Conservation (phyloP, 805 yeast genomes). For the Candida vaughaniae region DNA sequence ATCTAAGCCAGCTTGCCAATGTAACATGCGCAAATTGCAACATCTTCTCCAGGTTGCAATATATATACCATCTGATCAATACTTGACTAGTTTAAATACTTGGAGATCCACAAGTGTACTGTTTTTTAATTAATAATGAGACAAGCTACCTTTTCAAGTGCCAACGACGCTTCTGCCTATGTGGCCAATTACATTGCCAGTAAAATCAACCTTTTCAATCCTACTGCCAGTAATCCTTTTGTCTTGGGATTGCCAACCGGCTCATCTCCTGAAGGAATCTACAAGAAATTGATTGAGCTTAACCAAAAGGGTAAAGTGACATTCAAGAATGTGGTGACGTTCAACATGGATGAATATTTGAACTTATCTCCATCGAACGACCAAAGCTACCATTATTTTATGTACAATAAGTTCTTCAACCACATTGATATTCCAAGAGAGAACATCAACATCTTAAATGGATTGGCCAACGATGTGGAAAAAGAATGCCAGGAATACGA, state of each 20-base stretch:
- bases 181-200: slow-evolving; percentile 47
- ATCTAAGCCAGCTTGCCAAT: not conserved
- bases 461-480: slow-evolving; percentile 46
- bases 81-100: too few species aligned
- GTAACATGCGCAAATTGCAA: not conserved
- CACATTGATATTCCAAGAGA: slow-evolving; percentile 52
- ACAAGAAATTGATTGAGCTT: slow-evolving; percentile 43
- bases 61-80: too few species aligned
- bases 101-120: too few species aligned
- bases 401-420: slow-evolving; percentile 54
- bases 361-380: slow-evolving; percentile 46
- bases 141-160: slow-evolving; percentile 35
- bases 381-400: slow-evolving; percentile 58
- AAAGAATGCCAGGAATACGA: slow-evolving; percentile 51
- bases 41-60: too few species aligned
- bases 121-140: slow-evolving; percentile 14
- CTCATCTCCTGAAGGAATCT: slow-evolving; percentile 58
- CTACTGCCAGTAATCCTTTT: slow-evolving; percentile 47
- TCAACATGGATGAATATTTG: slow-evolving; percentile 63
- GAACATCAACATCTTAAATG: slow-evolving; percentile 55
- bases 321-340: slow-evolving; percentile 54
- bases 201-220: slow-evolving; percentile 43
- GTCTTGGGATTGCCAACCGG: slow-evolving; percentile 63
- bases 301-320: slow-evolving; percentile 42
- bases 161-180: slow-evolving; percentile 41